Conservation (phyloP, 345 rosid species). For the Salix dunnii region DNA sequence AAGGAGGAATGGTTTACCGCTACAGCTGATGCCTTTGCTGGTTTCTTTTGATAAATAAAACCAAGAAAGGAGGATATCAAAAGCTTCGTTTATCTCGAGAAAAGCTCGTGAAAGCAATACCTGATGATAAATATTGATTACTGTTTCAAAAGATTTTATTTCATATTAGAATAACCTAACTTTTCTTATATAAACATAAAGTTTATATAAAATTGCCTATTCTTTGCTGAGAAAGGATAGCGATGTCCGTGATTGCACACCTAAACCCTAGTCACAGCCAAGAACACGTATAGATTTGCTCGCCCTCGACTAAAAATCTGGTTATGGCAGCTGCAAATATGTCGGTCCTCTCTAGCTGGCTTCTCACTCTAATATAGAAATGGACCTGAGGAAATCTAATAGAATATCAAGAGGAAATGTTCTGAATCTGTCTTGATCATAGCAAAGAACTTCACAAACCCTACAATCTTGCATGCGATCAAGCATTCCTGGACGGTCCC, state of each 20-base stretch:
- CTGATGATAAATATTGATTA: too few relatives aligned
- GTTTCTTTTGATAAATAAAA: neutral
- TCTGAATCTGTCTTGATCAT: too few relatives aligned
- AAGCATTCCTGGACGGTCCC: too few relatives aligned
- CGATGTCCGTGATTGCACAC: neutral
- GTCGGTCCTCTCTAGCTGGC: neutral
- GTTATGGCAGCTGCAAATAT: neutral
- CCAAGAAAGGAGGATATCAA: neutral
- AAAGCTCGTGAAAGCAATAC: neutral
- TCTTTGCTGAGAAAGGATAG: too few relatives aligned
- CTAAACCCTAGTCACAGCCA: neutral
- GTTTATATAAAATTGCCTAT: too few relatives aligned
- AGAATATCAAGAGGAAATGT: neutral
- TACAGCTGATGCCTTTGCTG: neutral
- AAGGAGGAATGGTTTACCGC: neutral
- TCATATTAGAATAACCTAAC: too few relatives aligned
- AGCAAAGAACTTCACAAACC: too few relatives aligned
- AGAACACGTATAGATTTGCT: neutral
- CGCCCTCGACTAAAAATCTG: neutral
- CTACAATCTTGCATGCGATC: too few relatives aligned
- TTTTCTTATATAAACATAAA: too few relatives aligned
- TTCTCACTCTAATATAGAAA: neutral
- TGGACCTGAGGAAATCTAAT: neutral
- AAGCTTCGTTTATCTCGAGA: neutral
- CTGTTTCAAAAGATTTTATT: too few relatives aligned